Conservation (phyloP, 371 early-diverging fungal genomes). For the Saksenaea vasiformis region DNA sequence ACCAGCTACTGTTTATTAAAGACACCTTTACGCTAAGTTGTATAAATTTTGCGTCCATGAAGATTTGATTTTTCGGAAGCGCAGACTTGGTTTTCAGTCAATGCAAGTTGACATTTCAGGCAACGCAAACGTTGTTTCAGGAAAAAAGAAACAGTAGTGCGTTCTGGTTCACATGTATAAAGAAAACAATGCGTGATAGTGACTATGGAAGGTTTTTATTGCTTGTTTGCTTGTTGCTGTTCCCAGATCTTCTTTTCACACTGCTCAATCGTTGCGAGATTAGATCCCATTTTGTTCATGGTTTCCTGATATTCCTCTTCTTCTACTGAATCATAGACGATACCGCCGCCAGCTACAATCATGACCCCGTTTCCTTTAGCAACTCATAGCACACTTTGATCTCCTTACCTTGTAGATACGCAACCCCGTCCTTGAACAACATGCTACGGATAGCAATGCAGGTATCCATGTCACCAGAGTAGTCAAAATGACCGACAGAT, state of each 20-base stretch:
- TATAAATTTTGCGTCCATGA: too few relatives aligned
- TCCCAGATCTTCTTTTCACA: slow-evolving; percentile 71
- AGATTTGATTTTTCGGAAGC: too few relatives aligned
- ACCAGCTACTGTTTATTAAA: too few relatives aligned
- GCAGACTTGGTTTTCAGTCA: too few relatives aligned
- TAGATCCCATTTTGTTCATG: slow-evolving; percentile 90
- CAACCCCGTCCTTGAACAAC: slow-evolving; percentile 93
- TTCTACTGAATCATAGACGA: slow-evolving; percentile 93
- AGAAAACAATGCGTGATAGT: not conserved
- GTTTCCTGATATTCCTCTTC: slow-evolving; percentile 94
- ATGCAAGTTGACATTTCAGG: too few relatives aligned
- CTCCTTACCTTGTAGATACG: slow-evolving; percentile 80
- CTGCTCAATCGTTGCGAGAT: slow-evolving; percentile 80
- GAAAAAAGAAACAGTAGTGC: too few relatives aligned
- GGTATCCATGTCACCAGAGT: slow-evolving; percentile 91
- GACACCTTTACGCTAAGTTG: too few relatives aligned
- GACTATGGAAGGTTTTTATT: not conserved
- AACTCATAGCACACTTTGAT: not conserved
- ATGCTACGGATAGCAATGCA: slow-evolving; percentile 97
- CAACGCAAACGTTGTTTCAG: too few relatives aligned
- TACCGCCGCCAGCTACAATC: slow-evolving; percentile 81
- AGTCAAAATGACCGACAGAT: slow-evolving; percentile 94
- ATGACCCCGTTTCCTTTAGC: not conserved
- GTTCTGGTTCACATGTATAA: slow-evolving; percentile 3
- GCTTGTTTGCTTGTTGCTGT: slow-evolving; percentile 31